Evolutionary conservation across 2,329 filamentous ascomycete species (phyloP).

Genomic region (Penicillium sp.): DNA sequence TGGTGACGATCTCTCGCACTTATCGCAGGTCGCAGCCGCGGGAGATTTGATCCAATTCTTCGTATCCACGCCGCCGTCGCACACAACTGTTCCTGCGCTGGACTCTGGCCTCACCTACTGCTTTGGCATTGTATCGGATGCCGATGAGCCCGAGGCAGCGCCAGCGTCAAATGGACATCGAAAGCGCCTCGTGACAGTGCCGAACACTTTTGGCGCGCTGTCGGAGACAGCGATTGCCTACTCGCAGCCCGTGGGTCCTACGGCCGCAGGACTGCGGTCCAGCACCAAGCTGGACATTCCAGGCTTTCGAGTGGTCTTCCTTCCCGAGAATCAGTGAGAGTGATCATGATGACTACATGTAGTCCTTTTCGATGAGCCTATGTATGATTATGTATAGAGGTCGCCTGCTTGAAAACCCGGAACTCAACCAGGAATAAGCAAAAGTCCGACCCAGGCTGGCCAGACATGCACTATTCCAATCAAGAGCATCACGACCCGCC

Average conservation of each 20-base stretch:
- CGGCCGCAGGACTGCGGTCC: slow-evolving; percentile 10
- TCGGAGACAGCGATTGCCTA: slow-evolving; percentile 42
- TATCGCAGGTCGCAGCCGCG: slow-evolving; percentile 39
- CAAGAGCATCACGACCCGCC: too few species aligned
- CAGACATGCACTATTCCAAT: too few species aligned
- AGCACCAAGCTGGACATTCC: slow-evolving; percentile 38
- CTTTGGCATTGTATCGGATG: slow-evolving; percentile 5
- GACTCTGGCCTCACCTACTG: not conserved
- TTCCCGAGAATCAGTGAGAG: too few species aligned
- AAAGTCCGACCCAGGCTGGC: too few species aligned
- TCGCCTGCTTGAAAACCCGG: too few species aligned
- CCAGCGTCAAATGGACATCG: not conserved
- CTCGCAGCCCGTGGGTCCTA: slow-evolving; percentile 22
- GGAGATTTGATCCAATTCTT: slow-evolving; percentile 45
- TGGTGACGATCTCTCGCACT: slow-evolving; percentile 34
- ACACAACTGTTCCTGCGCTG: too few species aligned
- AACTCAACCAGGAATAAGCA: too few species aligned
- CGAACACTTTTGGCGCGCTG: slow-evolving; percentile 39
- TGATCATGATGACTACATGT: too few species aligned
- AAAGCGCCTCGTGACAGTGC: slow-evolving; percentile 25
- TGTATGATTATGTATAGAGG: too few species aligned
- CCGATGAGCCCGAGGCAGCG: slow-evolving; percentile 1
- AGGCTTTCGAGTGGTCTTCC: slow-evolving; percentile 31
- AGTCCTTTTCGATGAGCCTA: too few species aligned
- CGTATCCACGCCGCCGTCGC: slow-evolving; percentile 24